Evolutionary conservation across 495 filamentous ascomycete species (phyloP).

Genomic region (Lophiostoma macrostomum): DNA sequence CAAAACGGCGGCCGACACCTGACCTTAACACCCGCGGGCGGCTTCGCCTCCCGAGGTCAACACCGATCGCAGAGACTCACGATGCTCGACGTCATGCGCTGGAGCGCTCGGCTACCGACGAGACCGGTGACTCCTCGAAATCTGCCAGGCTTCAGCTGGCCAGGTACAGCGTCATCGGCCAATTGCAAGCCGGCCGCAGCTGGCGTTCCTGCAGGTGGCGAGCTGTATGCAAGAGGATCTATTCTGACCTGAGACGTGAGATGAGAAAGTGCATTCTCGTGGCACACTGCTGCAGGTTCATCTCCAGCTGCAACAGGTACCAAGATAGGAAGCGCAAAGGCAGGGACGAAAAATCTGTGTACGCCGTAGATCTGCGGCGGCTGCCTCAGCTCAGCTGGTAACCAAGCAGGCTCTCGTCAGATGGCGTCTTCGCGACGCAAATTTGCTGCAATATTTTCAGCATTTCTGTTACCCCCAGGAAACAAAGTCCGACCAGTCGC

Average conservation of each 20-base stretch:
- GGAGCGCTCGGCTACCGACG: background rate
- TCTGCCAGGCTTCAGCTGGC: background rate
- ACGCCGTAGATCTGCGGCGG: background rate
- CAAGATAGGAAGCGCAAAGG: too few species aligned
- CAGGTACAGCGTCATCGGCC: background rate
- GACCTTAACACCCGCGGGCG: too few species aligned
- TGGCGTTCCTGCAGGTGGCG: too few species aligned
- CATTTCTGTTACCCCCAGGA: constrained; percentile 36
- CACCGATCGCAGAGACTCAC: constrained; percentile 1
- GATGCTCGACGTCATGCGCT: constrained; percentile 29
- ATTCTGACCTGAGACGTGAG: too few species aligned
- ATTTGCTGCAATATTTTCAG: constrained; percentile 22
- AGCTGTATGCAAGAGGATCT: too few species aligned
- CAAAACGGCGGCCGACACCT: too few species aligned
- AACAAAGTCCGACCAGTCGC: constrained; percentile 32
- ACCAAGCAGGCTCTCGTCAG: background rate
- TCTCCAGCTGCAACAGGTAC: too few species aligned
- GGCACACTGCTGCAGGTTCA: too few species aligned
- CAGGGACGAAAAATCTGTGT: too few species aligned
- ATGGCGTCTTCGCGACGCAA: constrained; percentile 21
- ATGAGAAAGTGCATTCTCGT: too few species aligned
- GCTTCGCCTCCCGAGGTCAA: background rate
- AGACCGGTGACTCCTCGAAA: too few species aligned
- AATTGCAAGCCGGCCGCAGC: too few species aligned
- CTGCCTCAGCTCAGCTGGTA: constrained; percentile 1